Conservation (phyloP, 352 stramenopile genomes). For the Thalassiosira sp. region DNA sequence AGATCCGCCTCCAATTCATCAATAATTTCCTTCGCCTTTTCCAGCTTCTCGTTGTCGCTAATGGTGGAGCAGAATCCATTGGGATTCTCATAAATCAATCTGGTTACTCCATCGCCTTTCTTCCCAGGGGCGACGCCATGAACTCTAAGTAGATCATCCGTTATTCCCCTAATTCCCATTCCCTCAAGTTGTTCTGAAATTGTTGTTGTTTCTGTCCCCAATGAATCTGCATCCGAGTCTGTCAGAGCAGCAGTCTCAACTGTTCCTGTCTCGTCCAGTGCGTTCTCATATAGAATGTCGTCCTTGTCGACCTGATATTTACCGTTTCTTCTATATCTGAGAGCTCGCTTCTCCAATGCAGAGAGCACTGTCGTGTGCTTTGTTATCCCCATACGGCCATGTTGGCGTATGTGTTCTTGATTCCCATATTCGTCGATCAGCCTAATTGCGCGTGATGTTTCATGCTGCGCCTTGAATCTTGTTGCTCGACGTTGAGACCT, state of each 20-base stretch:
- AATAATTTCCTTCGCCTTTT: slow-evolving; percentile 25
- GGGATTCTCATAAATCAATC: slow-evolving; percentile 26
- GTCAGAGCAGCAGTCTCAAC: slow-evolving; percentile 2
- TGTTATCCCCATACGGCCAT: slow-evolving; percentile 12
- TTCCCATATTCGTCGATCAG: slow-evolving; percentile 30
- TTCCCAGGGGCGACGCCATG: slow-evolving; percentile 10
- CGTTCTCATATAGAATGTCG: neutral
- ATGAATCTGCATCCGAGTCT: slow-evolving; percentile 10
- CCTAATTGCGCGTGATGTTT: slow-evolving; percentile 18
- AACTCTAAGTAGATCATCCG: slow-evolving; percentile 11
- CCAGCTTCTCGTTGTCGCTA: slow-evolving; percentile 26
- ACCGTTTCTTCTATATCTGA: slow-evolving; percentile 1
- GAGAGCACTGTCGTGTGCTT: slow-evolving; percentile 8
- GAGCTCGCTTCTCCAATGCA: slow-evolving; percentile 10
- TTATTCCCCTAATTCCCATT: neutral
- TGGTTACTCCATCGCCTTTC: slow-evolving; percentile 3
- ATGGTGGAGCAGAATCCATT: slow-evolving; percentile 24
- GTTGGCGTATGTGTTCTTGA: neutral
- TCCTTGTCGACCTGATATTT: neutral
- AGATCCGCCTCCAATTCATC: slow-evolving; percentile 37
- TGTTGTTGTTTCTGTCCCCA: neutral
- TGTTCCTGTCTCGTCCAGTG: slow-evolving; percentile 24
- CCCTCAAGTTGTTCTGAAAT: neutral
- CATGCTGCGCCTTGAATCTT: neutral
- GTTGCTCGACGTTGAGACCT: neutral